These are phyloP conservation scores for Russula sp. DNA, from an alignment of 768 basidiomycete species.

Conservation along the genomic window DNA sequence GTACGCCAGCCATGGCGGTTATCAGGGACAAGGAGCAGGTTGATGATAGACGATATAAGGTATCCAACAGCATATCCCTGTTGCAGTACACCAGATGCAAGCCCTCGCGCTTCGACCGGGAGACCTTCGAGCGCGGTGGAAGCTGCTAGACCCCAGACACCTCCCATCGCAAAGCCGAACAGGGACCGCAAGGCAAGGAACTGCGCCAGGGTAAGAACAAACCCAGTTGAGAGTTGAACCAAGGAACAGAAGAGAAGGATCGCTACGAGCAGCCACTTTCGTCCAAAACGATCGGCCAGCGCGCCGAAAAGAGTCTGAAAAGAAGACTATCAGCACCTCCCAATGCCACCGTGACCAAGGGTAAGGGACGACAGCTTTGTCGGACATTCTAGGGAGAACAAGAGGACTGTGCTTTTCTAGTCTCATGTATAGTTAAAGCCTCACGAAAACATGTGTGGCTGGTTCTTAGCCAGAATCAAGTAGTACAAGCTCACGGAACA, in stretches of 20 bases:
- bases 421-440: too few species aligned
- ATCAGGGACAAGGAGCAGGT: constrained; percentile 50
- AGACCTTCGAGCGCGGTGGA: constrained; percentile 84
- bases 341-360: not conserved
- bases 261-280: constrained; percentile 85
- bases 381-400: not conserved
- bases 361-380: not conserved
- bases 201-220: constrained; percentile 62
- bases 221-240: constrained; percentile 76
- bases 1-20: constrained; percentile 50
- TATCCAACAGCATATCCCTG: constrained; percentile 89
- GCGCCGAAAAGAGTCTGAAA: constrained; percentile 67
- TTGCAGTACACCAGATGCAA: constrained; percentile 80
- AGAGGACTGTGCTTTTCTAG: too few species aligned
- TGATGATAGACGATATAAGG: constrained; percentile 77
- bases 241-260: constrained; percentile 68
- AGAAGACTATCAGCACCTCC: not conserved
- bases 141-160: constrained; percentile 79
- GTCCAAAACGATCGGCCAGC: constrained; percentile 78
- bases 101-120: constrained; percentile 79
- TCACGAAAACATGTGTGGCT: too few species aligned
- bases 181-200: constrained; percentile 81
- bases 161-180: constrained; percentile 85
- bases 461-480: too few species aligned
- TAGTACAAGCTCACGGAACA: too few species aligned